These are phyloP conservation scores for Suillus luteus DNA, from an alignment of 768 basidiomycete species.

Conservation along the genomic window DNA sequence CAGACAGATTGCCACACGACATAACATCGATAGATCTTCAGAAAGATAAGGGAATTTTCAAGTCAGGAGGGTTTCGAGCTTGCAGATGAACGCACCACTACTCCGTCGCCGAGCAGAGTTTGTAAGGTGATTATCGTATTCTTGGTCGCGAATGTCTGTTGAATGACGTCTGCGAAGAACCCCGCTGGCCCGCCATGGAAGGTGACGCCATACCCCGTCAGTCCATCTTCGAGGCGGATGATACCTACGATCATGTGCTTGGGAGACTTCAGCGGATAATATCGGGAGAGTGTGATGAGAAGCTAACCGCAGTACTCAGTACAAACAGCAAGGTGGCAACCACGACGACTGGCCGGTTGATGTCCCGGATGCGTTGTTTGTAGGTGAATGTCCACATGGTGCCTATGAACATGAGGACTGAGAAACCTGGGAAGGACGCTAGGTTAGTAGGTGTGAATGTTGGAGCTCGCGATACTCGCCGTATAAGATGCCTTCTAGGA, in stretches of 20 bases:
- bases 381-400: conserved; percentile 2
- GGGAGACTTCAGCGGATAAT: background rate
- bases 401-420: background rate
- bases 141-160: conserved; percentile 28
- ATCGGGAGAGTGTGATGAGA: no score
- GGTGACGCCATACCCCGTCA: conserved; percentile 20
- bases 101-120: conserved; percentile 14
- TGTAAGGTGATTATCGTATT: conserved; percentile 22
- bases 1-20: conserved; percentile 13
- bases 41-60: background rate
- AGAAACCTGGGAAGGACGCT: background rate
- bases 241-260: conserved; percentile 20
- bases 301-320: background rate
- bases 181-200: conserved; percentile 25
- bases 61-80: background rate
- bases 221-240: conserved; percentile 20
- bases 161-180: conserved; percentile 24
- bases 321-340: background rate
- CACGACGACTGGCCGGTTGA: background rate
- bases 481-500: background rate
- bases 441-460: background rate
- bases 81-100: conserved; percentile 8
- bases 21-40: conserved; percentile 20
- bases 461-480: background rate
- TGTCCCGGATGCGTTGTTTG: conserved; percentile 1